Percentiles rank a stretch among this genome's conserved stretches.
Evolutionary conservation across 2,329 filamentous ascomycete species (phyloP).

Genomic region (Didymella sp.): DNA sequence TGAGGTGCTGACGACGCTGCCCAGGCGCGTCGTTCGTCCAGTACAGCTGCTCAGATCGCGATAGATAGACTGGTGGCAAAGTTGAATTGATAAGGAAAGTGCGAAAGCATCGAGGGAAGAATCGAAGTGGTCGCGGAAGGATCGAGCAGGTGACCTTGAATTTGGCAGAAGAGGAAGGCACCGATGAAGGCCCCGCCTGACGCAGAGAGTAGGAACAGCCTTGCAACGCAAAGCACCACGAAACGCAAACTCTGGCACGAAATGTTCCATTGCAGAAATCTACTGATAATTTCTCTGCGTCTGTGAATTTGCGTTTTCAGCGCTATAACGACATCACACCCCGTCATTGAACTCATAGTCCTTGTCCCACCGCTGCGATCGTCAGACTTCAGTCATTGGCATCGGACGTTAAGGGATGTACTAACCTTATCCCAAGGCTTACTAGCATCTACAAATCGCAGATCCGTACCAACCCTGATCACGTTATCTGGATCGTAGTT

Average conservation of each 20-base stretch:
- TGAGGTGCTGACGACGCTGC: neutral
- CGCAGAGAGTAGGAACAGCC: neutral
- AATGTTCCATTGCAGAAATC: neutral
- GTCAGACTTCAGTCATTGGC: neutral
- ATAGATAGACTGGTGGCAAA: neutral
- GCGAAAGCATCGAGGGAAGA: neutral
- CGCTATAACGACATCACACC: neutral
- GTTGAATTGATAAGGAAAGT: no score
- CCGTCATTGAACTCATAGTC: conserved; percentile 43
- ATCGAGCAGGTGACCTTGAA: neutral
- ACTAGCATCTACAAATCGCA: conserved; percentile 62
- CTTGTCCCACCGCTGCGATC: conserved; percentile 43
- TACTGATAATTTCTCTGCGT: no score
- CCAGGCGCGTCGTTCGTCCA: neutral
- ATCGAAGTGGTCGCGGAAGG: neutral
- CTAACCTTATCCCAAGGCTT: conserved; percentile 59
- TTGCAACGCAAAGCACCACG: neutral
- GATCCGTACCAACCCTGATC: conserved; percentile 63
- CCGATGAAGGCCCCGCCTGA: neutral
- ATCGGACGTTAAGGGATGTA: neutral
- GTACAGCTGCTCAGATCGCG: conserved; percentile 6
- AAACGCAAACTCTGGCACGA: no score
- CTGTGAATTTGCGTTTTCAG: neutral
- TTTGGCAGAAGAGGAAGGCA: neutral
- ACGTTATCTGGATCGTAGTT: conserved; percentile 61